Percentiles rank a stretch among this genome's conserved stretches.
Evolutionary conservation across 2,329 filamentous ascomycete species (phyloP).

Genomic region (Stachybotrys echinatus): DNA sequence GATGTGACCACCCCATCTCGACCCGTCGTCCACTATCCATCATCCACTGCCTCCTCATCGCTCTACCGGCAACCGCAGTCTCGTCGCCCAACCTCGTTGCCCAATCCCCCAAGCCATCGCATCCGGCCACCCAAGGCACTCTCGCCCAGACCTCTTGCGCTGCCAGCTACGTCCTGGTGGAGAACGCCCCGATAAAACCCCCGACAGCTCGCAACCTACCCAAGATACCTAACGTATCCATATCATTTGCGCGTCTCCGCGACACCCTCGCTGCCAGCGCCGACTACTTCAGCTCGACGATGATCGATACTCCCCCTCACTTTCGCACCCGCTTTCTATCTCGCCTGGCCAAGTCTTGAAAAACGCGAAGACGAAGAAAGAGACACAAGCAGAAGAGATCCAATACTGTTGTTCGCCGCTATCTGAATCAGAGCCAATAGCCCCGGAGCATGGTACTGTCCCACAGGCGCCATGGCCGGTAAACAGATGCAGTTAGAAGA

Average conservation of each 20-base stretch:
- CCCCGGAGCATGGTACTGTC: slow-evolving; percentile 21
- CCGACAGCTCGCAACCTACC: too few species aligned
- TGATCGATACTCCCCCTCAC: not conserved
- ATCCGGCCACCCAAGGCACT: not conserved
- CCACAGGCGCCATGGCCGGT: slow-evolving; percentile 61
- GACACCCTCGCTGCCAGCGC: not conserved
- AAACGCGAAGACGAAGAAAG: slow-evolving; percentile 6
- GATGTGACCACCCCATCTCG: too few species aligned
- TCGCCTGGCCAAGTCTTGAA: not conserved
- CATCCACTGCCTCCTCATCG: too few species aligned
- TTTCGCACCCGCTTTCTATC: not conserved
- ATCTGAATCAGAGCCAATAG: not conserved
- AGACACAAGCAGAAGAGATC: too few species aligned
- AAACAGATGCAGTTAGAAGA: slow-evolving; percentile 84
- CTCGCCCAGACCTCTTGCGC: not conserved
- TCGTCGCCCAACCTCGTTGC: not conserved
- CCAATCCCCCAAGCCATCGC: not conserved
- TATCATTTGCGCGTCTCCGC: not conserved
- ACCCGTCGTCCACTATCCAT: too few species aligned
- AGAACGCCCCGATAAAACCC: too few species aligned
- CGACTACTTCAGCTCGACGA: not conserved
- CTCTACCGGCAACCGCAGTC: too few species aligned
- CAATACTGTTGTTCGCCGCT: too few species aligned
- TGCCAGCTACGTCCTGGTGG: not conserved
- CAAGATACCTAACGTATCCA: not conserved